phyloP scores from a whole-genome alignment of 768 basidiomycete genomes.

The Hericium coralloides region DNA sequence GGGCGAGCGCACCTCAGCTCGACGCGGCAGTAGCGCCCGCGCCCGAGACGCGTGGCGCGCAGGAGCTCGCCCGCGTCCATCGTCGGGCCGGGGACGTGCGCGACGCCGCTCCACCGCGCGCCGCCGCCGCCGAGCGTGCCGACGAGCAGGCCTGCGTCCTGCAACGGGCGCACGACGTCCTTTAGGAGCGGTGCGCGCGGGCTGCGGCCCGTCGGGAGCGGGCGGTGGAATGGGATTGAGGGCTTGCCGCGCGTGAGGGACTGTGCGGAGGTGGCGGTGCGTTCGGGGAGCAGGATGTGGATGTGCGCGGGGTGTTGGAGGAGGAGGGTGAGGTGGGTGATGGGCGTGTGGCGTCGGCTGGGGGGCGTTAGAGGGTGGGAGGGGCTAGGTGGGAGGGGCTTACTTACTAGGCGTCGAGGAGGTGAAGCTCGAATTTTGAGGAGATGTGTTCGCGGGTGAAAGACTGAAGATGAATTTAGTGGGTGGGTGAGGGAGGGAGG shows the following conservation, averaged over 20 bases:
- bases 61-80: conserved; percentile 19
- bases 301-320: conserved; percentile 38
- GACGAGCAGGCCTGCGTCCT: conserved; percentile 36
- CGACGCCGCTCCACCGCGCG: conserved; percentile 43
- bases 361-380: neutral
- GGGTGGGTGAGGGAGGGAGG: neutral
- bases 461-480: conserved; percentile 25
- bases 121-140: conserved; percentile 23
- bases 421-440: conserved; percentile 36
- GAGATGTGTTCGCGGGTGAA: conserved; percentile 40
- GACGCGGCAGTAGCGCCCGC: conserved; percentile 18
- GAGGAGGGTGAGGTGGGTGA: conserved; percentile 33
- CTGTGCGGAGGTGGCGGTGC: neutral
- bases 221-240: conserved; percentile 17
- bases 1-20: conserved; percentile 16
- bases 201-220: neutral
- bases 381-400: conserved; percentile 18
- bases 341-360: conserved; percentile 40
- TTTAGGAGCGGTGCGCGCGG: conserved; percentile 22
- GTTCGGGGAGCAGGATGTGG: conserved; percentile 30
- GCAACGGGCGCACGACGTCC: conserved; percentile 34
- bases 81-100: conserved; percentile 34
- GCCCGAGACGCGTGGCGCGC: conserved; percentile 14
- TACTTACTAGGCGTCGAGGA: conserved; percentile 58
- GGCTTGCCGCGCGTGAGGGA: conserved; percentile 1